Evolutionary conservation across 768 basidiomycete genomes (phyloP), one percentile per base, ranked within the genome.

Genomic region (Pleurotus salmoneostramineus): DNA sequence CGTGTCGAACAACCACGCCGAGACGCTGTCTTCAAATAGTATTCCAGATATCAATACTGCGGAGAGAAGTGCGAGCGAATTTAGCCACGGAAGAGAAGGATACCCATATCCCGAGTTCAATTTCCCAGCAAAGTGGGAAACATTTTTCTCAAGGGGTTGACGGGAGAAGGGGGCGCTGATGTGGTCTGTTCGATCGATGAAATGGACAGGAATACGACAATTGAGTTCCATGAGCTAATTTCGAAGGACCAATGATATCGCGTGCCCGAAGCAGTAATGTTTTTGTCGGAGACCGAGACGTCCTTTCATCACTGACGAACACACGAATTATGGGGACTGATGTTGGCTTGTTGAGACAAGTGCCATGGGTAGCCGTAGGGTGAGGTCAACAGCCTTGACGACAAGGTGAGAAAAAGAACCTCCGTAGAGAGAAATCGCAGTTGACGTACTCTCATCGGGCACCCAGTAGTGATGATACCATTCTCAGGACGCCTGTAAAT

Each of bases 111-210:
- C 52, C 52, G 52, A 32, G n/a, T 11, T 14, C 21, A 31, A 27
- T 55, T 55, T 55, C 52, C 52, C 52, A 55, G 35, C 17, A 27
- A 43, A 55, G 52, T 55, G 52, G 52, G 52, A 55, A 40, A 55
- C 11, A 10, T 5, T n/a, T 40, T 55, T 17, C 43, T 27, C 21
- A 36, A 49, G 48, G 12, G 48, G 48, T 27, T 49, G 48, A 32
- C 17, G 33, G 40, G 52, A 27, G 21, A 27, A 55, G 8, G 52
- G 37, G 52, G 15, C 48, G 37, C 36, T 43, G 40, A 55, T 55
- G 40, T 36, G 21, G 27, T 34, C 27, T 49, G 48, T 11, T 49
- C 48, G 21, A 49, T 49, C 48, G 48, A 11, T 32, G 48, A 49
- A 31, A 31, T 34, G 48, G 48, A 49, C 15, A 31, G 11, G 33